Evolutionary conservation across 768 basidiomycete genomes (phyloP), one percentile per base, ranked within the genome.

Genomic region (Infundibulicybe gibba): DNA sequence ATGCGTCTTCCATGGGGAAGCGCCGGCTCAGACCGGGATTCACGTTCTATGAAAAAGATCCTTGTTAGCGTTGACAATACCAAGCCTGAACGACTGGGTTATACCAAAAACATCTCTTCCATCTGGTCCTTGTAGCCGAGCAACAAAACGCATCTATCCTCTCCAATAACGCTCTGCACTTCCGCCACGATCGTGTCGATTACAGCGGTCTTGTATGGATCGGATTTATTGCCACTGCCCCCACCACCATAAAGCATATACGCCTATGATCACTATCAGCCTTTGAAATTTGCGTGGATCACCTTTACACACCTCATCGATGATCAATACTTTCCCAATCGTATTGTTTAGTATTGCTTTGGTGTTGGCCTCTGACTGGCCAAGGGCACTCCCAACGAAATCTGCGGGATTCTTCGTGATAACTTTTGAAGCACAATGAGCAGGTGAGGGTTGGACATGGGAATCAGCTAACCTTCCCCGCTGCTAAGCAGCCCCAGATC

Each of bases 161-260:
- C 85, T 3, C 85, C 83, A 1, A 81, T 80, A 0, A 73, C 72
- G 39, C 75, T 83, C 53, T 87, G 85, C 2, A 87, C 76, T 59
- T 87, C 85, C 0, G 85, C 85, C 0, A 87, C 85, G 21, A 87
- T 76, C 0, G 85, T 85, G 55, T 87, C 85, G 21, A 87, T 83
- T 35, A 87, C 85, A 0, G 83, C 73, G 1, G 80, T 82, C 51
- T 85, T 85, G 61, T 64, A 86, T 0, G 68, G 59, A 51, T 87
- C 82, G 8, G 57, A 34, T 38, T 58, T 47, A 5, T 57, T 59
- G n/a, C 42, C 54, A 10, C 54, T 58, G 16, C 64, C 66, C 3
- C 61, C 61, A 9, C 74, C 75, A n/a, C 71, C 68, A 49, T 85
- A 81, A 6, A 87, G 63, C 80, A 82, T 83, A 52, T 78, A 87